A percentile compares a stretch with the other conserved stretches of the same genome.
Evolutionary conservation across 768 basidiomycete species (phyloP).

Genomic region (Cystobasidium onofrii): DNA sequence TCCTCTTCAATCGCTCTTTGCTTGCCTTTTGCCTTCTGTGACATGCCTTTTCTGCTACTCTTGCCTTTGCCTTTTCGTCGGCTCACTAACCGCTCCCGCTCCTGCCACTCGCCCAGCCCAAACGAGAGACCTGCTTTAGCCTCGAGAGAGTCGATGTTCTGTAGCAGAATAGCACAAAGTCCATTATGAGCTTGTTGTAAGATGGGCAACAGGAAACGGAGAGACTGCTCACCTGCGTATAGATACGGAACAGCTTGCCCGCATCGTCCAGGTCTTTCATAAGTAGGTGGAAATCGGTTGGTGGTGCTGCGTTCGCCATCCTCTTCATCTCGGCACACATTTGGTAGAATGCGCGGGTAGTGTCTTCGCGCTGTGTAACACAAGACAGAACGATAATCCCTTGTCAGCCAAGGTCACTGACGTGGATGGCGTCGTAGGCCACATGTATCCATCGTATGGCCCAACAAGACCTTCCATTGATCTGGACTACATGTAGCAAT

Average conservation of each 20-base stretch:
- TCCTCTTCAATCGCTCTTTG: slow-evolving; percentile 12
- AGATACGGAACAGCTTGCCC: slow-evolving; percentile 70
- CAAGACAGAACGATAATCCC: not conserved
- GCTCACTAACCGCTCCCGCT: not conserved
- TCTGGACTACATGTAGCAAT: slow-evolving; percentile 39
- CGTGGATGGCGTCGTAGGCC: no score
- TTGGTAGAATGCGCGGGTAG: slow-evolving; percentile 69
- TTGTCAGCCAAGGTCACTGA: not conserved
- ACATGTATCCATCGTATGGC: no score
- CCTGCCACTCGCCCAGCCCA: slow-evolving; percentile 51
- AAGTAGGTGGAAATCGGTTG: slow-evolving; percentile 71
- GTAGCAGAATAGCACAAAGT: not conserved
- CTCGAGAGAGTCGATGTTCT: slow-evolving; percentile 81
- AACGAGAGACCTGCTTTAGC: slow-evolving; percentile 75
- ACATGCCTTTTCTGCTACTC: not conserved
- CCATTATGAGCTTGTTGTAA: no score
- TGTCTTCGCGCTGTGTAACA: slow-evolving; percentile 58
- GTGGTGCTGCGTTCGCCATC: slow-evolving; percentile 62
- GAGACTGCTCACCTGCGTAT: slow-evolving; percentile 56
- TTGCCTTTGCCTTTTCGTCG: not conserved
- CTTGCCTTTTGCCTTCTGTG: slow-evolving; percentile 8
- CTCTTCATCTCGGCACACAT: slow-evolving; percentile 79
- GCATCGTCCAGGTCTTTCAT: slow-evolving; percentile 67
- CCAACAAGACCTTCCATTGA: not conserved
- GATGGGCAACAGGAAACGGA: no score